Evolutionary conservation across 192 early-diverging fungal species (phyloP), one percentile per base, ranked within the genome.

Genomic region (Entomortierella chlamydospora): DNA sequence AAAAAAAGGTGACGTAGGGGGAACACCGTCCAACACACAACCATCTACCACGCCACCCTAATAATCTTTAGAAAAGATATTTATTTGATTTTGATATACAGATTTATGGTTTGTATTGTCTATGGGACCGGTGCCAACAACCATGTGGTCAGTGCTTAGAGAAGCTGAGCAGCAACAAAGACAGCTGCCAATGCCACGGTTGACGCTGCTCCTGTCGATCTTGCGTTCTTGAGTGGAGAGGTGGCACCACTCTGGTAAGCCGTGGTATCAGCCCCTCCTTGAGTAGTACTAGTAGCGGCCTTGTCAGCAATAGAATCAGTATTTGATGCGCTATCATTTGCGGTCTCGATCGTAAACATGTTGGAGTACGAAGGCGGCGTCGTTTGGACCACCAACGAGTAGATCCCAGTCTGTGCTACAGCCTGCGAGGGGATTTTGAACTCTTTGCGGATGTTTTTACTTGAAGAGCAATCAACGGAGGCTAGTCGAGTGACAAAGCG

Each of bases 151-250:
- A n/a, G n/a, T n/a, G 39, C 33, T 56, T 28, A 69, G 33, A 81
- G 53, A 15, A 81, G 65, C 58, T 81, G 68, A 39, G 78, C 63
- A 67, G 78, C 70, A 50, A 81, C 59, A 61, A 61, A 42, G n/a
- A 45, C 9, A 2, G 42, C 70, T 34, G 62, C 69, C 51, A 73
- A 29, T 22, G 70, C 70, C 15, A 64, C 61, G 4, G 62, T 55
- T 10, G 62, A 42, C 8, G 42, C 70, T 22, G 53, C 53, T 20
- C 39, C 43, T 15, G 39, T 54, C 18, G 56, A 61, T n/a, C 45
- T 22, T 26, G 25, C 42, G 37, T 33, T 72, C 60, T 61, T 63
- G 30, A 56, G 53, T 17, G 54, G 33, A 33, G 42, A 56, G 15
- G 17, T 20, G 12, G 69, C 34, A 26, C 23, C 41, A 6, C 2